phyloP scores from a whole-genome alignment of 768 basidiomycete genomes.

The Tricholoma furcatifolium region DNA sequence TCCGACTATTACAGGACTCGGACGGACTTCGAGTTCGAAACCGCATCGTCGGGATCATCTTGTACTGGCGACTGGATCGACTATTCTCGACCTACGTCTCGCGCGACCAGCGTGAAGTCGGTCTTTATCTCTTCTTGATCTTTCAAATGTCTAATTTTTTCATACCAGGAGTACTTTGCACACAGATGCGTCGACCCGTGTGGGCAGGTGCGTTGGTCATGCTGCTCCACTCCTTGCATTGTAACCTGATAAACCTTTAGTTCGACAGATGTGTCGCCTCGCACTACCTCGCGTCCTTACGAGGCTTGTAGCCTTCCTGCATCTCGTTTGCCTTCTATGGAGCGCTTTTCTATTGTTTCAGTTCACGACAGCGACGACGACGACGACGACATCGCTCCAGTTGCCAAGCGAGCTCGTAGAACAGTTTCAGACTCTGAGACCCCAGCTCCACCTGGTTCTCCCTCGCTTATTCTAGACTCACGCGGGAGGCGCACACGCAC shows the following conservation, averaged over 20 bases:
- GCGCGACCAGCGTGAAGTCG: slow-evolving; percentile 7
- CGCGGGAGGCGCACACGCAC: background rate
- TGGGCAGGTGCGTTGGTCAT: background rate
- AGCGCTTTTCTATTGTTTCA: background rate
- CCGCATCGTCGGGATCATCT: slow-evolving; percentile 9
- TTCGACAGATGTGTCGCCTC: no score
- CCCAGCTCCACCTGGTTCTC: background rate
- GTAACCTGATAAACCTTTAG: no score
- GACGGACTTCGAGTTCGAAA: background rate
- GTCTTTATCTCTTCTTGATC: background rate
- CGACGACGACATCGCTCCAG: background rate
- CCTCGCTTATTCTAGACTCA: background rate
- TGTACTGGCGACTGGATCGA: background rate
- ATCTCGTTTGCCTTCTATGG: background rate
- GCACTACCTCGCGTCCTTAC: background rate
- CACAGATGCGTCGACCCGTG: background rate
- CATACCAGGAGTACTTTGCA: background rate
- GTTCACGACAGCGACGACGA: background rate
- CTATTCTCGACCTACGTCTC: background rate
- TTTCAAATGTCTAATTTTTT: background rate
- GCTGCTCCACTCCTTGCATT: background rate
- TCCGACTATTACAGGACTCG: background rate
- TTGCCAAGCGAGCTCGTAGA: slow-evolving; percentile 6
- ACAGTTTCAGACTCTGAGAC: background rate
- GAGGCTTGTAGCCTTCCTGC: background rate